Evolutionary conservation across 768 basidiomycete genomes (phyloP).

Genomic region (Lyophyllum shimeji): DNA sequence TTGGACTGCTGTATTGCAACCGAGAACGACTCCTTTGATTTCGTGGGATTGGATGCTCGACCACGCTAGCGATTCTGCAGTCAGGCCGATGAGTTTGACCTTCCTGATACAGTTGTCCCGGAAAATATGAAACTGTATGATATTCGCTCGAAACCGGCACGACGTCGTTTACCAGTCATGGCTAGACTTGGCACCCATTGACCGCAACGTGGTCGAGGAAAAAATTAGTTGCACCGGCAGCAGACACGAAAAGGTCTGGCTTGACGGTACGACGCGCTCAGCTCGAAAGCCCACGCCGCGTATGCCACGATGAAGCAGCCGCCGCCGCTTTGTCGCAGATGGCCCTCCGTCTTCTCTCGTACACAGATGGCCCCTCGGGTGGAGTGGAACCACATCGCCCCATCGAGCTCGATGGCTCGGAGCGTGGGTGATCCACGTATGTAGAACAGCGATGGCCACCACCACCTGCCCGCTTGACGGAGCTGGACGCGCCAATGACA

Average conservation of each 20-base stretch:
- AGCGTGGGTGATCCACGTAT: background rate
- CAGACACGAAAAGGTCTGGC: slow-evolving; percentile 8
- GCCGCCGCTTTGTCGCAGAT: background rate
- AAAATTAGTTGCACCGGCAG: slow-evolving; percentile 11
- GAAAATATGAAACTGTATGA: no score
- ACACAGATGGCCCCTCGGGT: slow-evolving; percentile 6
- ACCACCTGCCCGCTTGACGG: background rate
- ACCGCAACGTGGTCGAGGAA: background rate
- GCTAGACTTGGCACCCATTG: no score
- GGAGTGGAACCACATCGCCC: background rate
- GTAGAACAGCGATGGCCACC: slow-evolving; percentile 8
- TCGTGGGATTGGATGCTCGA: no score
- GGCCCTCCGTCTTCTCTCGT: slow-evolving; percentile 1
- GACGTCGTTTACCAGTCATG: no score
- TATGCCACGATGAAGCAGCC: slow-evolving; percentile 8
- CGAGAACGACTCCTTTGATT: no score
- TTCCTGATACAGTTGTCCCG: no score
- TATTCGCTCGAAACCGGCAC: no score
- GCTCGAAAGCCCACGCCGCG: background rate
- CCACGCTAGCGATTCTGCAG: no score
- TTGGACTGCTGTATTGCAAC: no score
- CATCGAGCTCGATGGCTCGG: background rate
- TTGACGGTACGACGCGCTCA: background rate
- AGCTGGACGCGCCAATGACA: no score
- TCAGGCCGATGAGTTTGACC: no score